These are phyloP conservation scores for Sonneratia caseolaris DNA, from an alignment of 345 rosid species.

Conservation along the genomic window DNA sequence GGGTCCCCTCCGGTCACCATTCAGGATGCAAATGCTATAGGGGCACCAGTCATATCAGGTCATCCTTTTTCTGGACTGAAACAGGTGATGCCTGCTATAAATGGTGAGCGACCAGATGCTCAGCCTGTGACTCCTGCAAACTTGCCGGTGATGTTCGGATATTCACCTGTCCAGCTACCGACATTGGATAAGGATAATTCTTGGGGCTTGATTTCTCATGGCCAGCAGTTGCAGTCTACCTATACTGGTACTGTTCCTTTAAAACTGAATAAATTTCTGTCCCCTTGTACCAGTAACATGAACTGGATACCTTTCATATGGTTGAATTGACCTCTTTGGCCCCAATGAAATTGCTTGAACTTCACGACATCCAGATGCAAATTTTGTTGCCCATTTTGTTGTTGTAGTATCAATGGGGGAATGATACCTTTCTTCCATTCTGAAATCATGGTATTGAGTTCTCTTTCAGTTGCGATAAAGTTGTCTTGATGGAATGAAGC, in stretches of 20 bases:
- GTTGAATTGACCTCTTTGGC: no score
- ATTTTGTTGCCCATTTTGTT: no score
- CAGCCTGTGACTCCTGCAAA: conserved; percentile 45
- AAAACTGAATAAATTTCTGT: no score
- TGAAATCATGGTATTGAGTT: no score
- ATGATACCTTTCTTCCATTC: no score
- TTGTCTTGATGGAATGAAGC: no score
- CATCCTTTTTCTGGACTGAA: conserved; percentile 29
- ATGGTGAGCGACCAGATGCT: conserved; percentile 25
- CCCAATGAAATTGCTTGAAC: no score
- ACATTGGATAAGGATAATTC: conserved; percentile 69
- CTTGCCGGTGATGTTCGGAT: conserved; percentile 64
- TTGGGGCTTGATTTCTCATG: conserved; percentile 49
- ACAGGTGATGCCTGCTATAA: conserved; percentile 37
- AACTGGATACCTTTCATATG: no score
- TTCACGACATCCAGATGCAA: no score
- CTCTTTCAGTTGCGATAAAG: no score
- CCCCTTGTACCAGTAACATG: no score
- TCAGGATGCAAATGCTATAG: conserved; percentile 45
- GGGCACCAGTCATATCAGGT: conserved; percentile 33
- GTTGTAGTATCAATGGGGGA: no score
- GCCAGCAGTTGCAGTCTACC: conserved; percentile 47
- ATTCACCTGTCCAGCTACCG: conserved; percentile 77
- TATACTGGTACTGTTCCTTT: conserved; percentile 19
- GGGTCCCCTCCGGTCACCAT: conserved; percentile 38